These are phyloP conservation scores for Mycena vitilis DNA, from an alignment of 768 basidiomycete species.

Conservation along the genomic window DNA sequence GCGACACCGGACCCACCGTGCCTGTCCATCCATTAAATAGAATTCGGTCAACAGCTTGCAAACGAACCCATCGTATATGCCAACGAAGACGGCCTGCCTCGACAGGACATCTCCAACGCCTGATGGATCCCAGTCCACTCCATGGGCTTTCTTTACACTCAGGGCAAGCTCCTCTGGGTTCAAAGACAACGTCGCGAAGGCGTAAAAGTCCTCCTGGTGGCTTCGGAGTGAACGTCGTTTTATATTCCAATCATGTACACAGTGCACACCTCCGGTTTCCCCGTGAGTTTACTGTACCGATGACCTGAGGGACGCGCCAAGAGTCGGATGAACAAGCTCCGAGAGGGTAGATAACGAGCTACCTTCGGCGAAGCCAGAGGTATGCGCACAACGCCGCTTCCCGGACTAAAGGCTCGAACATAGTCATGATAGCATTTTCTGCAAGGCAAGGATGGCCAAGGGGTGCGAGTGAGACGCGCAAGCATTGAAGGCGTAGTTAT, in stretches of 20 bases:
- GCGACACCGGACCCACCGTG: conserved; percentile 95
- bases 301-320: conserved; percentile 49
- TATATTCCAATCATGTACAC: conserved; percentile 7
- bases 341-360: background rate
- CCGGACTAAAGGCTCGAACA: conserved; percentile 63
- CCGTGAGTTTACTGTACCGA: conserved; percentile 80
- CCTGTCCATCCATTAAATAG: conserved; percentile 52
- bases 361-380: conserved; percentile 77
- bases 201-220: conserved; percentile 91
- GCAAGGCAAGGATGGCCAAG: conserved; percentile 11
- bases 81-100: conserved; percentile 85
- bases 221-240: conserved; percentile 51
- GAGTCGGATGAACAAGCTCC: background rate
- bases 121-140: conserved; percentile 79
- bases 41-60: conserved; percentile 1
- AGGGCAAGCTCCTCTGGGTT: conserved; percentile 71
- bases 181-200: conserved; percentile 80
- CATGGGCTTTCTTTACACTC: conserved; percentile 70
- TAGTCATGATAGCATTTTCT: conserved; percentile 72
- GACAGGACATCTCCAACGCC: conserved; percentile 65
- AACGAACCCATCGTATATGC: conserved; percentile 90
- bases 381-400: conserved; percentile 73
- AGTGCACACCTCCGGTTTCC: conserved; percentile 74
- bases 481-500: conserved; percentile 15
- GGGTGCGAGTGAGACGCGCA: conserved; percentile 23